Evolutionary conservation across 1,284 basidiomycete genomes (phyloP), one percentile per base, ranked within the genome.

Genomic region (Psilocybe mexicana): DNA sequence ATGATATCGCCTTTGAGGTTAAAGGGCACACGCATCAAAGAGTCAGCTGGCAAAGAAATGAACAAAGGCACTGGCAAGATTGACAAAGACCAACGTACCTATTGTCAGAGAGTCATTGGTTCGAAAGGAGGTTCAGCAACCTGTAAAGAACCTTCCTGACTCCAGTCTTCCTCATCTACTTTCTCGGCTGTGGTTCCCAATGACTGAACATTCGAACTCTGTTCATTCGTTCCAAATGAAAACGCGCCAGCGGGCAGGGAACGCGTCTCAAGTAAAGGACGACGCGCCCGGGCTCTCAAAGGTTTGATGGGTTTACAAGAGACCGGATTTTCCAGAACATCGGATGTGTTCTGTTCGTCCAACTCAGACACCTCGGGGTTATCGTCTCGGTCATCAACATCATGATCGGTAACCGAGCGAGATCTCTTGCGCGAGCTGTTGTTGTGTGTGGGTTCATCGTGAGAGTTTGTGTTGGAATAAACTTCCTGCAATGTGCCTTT

Each of bases 401-500:
- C 58, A 33, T 57, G 61, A 35, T 65, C 69, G 30, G 63, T 66
- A 18, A 69, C 67, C 38, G 71, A 64, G 54, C 69, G 70, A 48
- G 65, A 62, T 63, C 76, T 69, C 63, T 77, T 79, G 56, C 61
- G 72, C 14, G 67, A 62, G 14, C 68, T 64, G 4, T 26, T 18
- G 38, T 12, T 40, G 59, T 43, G 42, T 60, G 55, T 30, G 56
- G 43, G 42, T 49, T 7, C 43, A 40, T 46, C 48, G 24, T 57
- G 46, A 23, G 58, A 1, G 14, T 59, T 45, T 18, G 11, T 49
- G 25, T 67, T 62, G 18, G 69, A 58, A 45, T 67, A 75, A 25
- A 77, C 70, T 33, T 75, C 72, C 7, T 69, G 74, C 50, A 79
- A 64, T 3, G 74, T 76, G 59, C 80, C 79, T 18, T 73, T 76